These are phyloP conservation scores for Colletotrichum tofieldiae DNA, from an alignment of 2,329 filamentous ascomycete genomes.

Conservation along the genomic window DNA sequence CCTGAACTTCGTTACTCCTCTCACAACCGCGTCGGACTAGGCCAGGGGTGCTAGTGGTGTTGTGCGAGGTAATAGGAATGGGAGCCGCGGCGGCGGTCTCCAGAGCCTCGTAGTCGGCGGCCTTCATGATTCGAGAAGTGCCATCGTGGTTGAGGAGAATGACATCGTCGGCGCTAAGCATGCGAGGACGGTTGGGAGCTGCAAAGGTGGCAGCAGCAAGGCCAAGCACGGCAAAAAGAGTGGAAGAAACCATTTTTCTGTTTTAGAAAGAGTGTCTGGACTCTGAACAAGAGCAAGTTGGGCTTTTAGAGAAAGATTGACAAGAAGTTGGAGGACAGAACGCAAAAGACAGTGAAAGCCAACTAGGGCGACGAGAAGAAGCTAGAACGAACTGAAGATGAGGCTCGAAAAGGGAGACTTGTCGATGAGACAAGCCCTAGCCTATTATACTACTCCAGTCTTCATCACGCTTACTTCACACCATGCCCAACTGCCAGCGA, in stretches of 20 bases:
- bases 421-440: background rate
- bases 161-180: conserved; percentile 45
- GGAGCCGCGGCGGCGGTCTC: conserved; percentile 5
- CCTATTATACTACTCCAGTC: background rate
- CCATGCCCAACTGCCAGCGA: too few relatives aligned
- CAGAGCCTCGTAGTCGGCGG: conserved; percentile 43
- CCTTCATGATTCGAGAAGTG: conserved; percentile 47
- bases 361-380: conserved; percentile 4
- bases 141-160: conserved; percentile 47
- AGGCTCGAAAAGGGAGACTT: background rate
- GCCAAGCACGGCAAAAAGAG: conserved; percentile 18
- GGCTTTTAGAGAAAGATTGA: background rate
- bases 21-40: conserved; percentile 41
- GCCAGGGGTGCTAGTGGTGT: conserved; percentile 5
- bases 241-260: background rate
- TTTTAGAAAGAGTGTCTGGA: background rate
- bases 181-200: conserved; percentile 1
- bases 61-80: background rate
- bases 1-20: conserved; percentile 47
- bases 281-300: background rate
- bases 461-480: background rate
- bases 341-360: conserved; percentile 1
- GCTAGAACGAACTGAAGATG: background rate
- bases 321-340: background rate
- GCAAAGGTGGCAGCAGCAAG: conserved; percentile 12